Conservation (phyloP, 768 basidiomycete species). For the Agrocybe pediades region DNA sequence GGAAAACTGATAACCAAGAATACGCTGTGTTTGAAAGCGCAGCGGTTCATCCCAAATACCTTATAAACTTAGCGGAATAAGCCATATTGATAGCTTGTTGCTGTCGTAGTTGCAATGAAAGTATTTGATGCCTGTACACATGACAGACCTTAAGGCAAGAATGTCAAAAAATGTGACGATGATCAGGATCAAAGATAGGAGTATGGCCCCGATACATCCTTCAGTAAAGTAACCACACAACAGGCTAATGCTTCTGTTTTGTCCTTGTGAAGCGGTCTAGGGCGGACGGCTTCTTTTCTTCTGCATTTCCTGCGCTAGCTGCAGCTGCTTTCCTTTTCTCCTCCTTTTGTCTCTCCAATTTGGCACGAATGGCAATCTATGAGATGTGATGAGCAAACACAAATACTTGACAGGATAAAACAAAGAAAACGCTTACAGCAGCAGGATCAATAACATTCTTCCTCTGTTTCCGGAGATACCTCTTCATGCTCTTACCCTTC, state of each 20-base stretch:
- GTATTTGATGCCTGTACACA: background rate
- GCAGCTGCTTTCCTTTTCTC: constrained; percentile 31
- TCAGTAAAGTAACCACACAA: no score
- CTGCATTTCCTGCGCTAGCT: constrained; percentile 20
- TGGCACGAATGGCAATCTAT: constrained; percentile 65
- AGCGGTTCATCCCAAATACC: constrained; percentile 21
- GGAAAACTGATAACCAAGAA: constrained; percentile 16
- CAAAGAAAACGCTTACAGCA: constrained; percentile 15
- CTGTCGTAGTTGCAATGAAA: background rate
- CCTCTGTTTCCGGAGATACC: constrained; percentile 86
- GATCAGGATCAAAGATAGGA: no score
- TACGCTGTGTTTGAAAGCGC: constrained; percentile 16
- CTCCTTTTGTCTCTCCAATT: constrained; percentile 29
- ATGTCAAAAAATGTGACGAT: no score
- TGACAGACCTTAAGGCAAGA: no score
- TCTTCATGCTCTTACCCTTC: constrained; percentile 82
- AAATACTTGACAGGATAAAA: background rate
- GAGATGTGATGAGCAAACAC: background rate
- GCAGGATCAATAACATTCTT: constrained; percentile 93
- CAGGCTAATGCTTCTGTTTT: constrained; percentile 12
- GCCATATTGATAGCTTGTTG: background rate
- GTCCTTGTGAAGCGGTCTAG: constrained; percentile 19
- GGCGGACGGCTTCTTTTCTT: constrained; percentile 17
- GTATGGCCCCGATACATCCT: no score
- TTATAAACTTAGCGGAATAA: constrained; percentile 21